Evolutionary conservation across 1,284 basidiomycete species (phyloP).

Genomic region (Cutaneotrichosporon sp.): DNA sequence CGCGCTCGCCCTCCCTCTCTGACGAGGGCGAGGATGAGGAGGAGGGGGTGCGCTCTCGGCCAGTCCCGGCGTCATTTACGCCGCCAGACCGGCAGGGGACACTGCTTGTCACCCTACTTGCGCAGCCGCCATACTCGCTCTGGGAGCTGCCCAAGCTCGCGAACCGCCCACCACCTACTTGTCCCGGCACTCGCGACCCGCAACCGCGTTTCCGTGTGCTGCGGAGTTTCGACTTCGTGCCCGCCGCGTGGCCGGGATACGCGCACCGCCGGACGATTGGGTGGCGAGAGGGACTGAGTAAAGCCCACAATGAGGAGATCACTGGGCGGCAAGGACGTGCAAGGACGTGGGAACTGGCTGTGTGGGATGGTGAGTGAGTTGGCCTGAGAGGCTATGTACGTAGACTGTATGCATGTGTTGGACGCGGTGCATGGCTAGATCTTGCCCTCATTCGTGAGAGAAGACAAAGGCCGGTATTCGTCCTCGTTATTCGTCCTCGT

Average conservation of each 20-base stretch:
- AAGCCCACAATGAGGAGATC: constrained; percentile 47
- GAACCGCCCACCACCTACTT: constrained; percentile 51
- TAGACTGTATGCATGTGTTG: no score
- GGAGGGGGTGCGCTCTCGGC: constrained; percentile 36
- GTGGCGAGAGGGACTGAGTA: constrained; percentile 49
- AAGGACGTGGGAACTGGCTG: constrained; percentile 45
- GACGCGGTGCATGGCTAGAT: no score
- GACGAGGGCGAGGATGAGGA: constrained; percentile 49
- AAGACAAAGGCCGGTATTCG: no score
- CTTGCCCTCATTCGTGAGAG: no score
- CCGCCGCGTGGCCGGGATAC: constrained; percentile 72
- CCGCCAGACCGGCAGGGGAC: constrained; percentile 51
- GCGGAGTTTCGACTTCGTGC: constrained; percentile 76
- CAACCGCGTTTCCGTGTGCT: constrained; percentile 69
- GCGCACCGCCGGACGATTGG: constrained; percentile 90
- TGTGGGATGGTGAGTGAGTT: constrained; percentile 15
- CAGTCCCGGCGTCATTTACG: constrained; percentile 26
- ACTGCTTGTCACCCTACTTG: constrained; percentile 76
- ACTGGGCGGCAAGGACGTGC: constrained; percentile 36
- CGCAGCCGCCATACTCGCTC: constrained; percentile 78
- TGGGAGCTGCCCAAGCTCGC: constrained; percentile 81
- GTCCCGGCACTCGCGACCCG: constrained; percentile 20
- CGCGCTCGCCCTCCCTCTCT: constrained; percentile 5
- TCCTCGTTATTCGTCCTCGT: no score
- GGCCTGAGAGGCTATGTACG: no score